phyloP scores from a whole-genome alignment of 257 asterid species.

The Coffea canephora region DNA sequence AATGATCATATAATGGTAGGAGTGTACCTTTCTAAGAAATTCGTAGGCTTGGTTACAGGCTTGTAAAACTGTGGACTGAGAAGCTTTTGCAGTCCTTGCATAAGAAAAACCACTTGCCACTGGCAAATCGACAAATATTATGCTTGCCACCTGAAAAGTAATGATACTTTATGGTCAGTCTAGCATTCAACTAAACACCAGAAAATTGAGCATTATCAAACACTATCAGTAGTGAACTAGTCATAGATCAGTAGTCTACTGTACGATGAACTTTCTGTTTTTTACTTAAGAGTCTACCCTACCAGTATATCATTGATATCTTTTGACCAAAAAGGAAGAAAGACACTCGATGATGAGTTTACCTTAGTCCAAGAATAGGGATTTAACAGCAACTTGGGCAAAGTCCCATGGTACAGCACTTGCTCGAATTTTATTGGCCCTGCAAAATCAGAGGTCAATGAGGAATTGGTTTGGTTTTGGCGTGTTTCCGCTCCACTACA shows the following conservation, averaged over 20 bases:
- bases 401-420: constrained; percentile 21
- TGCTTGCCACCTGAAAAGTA: constrained; percentile 21
- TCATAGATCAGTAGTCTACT: too few species aligned
- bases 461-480: neutral
- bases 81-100: constrained; percentile 24
- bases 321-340: neutral
- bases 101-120: constrained; percentile 35
- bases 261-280: too few species aligned
- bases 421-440: constrained; percentile 26
- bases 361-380: constrained; percentile 37
- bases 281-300: too few species aligned
- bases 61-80: constrained; percentile 11
- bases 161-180: neutral
- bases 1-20: neutral
- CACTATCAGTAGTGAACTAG: too few species aligned
- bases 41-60: constrained; percentile 19
- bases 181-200: too few species aligned
- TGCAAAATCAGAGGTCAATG: neutral
- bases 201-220: neutral
- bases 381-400: constrained; percentile 24
- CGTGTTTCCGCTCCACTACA: neutral
- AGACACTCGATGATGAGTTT: neutral
- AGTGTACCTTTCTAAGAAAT: constrained; percentile 29
- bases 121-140: constrained; percentile 28
- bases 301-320: too few species aligned